Evolutionary conservation across 306 rosid species (phyloP).

Genomic region (Dicorynia guianensis): DNA sequence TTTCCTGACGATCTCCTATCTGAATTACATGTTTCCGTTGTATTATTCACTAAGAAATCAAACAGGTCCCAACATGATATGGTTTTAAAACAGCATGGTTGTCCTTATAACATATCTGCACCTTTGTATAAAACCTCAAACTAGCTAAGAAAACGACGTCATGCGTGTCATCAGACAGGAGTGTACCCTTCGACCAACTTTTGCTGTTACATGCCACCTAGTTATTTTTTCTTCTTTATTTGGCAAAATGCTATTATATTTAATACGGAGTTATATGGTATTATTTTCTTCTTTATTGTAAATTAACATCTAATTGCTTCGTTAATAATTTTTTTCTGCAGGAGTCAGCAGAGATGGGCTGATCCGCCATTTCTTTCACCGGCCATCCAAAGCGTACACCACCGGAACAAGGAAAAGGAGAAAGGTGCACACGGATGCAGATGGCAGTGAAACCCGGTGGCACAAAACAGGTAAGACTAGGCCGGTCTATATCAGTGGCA

Average conservation of each 20-base stretch:
- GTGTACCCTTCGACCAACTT: conserved; percentile 6
- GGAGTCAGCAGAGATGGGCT: conserved; percentile 67
- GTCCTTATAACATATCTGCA: not conserved
- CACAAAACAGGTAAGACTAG: conserved; percentile 72
- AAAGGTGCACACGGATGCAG: conserved; percentile 58
- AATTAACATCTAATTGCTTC: not conserved
- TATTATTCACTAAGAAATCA: too few relatives aligned
- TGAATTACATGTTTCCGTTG: not conserved
- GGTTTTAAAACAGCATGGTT: not conserved
- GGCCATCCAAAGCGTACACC: conserved; percentile 69
- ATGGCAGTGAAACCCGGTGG: conserved; percentile 66
- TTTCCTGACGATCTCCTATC: not conserved
- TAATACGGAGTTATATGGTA: not conserved
- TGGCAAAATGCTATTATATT: not conserved
- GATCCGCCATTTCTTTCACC: conserved; percentile 65
- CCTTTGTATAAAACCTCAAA: not conserved
- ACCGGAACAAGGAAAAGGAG: conserved; percentile 68
- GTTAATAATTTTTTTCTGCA: conserved; percentile 8
- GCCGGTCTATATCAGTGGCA: conserved; percentile 43
- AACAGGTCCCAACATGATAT: too few relatives aligned
- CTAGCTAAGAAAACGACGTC: not conserved
- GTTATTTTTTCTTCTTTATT: not conserved
- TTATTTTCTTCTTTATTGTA: not conserved
- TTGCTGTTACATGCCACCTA: conserved; percentile 1
- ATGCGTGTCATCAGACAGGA: not conserved